These are phyloP conservation scores for Colletotrichum viniferum DNA, from an alignment of 2,329 filamentous ascomycete genomes.

Conservation along the genomic window DNA sequence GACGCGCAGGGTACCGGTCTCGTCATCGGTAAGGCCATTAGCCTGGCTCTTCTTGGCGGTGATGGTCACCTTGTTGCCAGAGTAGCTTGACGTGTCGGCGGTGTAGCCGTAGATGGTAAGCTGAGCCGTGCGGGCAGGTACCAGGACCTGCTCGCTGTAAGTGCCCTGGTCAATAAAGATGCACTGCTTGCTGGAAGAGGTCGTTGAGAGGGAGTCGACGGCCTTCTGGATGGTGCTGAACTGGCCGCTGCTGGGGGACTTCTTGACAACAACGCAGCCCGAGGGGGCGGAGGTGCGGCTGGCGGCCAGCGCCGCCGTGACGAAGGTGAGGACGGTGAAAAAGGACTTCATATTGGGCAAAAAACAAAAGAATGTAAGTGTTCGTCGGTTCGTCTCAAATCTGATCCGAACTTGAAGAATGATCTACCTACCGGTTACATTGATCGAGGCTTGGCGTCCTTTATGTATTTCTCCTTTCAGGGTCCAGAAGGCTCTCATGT, in stretches of 20 bases:
- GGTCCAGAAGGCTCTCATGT: not conserved
- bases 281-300: conserved; percentile 32
- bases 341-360: conserved; percentile 10
- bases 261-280: conserved; percentile 34
- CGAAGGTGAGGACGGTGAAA: not conserved
- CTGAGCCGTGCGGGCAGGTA: conserved; percentile 51
- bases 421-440: not conserved
- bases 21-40: conserved; percentile 55
- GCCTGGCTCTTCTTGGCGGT: conserved; percentile 59
- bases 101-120: conserved; percentile 64
- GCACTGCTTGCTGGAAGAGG: conserved; percentile 52
- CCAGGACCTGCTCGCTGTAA: conserved; percentile 64
- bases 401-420: not conserved
- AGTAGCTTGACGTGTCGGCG: conserved; percentile 53
- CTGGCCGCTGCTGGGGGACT: conserved; percentile 24
- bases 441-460: not conserved
- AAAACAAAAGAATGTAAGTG: not conserved
- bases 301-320: conserved; percentile 22
- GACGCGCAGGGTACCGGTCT: conserved; percentile 53
- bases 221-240: conserved; percentile 50
- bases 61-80: conserved; percentile 61
- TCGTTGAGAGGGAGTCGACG: conserved; percentile 60
- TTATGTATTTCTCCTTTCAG: not conserved
- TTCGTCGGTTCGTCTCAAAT: not conserved
- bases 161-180: conserved; percentile 72